Base-by-base conservation (phyloP, 2,329 filamentous ascomycete species). In the Colletotrichum phormii region DNA sequence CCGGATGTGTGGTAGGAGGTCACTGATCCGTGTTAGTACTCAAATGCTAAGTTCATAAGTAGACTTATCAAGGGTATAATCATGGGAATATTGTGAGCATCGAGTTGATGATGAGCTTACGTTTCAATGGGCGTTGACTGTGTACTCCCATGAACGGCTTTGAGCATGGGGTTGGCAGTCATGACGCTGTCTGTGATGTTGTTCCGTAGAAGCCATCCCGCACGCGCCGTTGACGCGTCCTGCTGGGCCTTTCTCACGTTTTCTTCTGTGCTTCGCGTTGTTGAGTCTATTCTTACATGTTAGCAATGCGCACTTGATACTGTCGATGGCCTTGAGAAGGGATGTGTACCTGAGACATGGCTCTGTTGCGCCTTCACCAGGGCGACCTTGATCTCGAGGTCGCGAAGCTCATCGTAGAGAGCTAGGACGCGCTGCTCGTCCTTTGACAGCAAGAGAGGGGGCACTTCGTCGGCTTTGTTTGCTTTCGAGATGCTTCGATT, bases 101-200 rank as follows among this genome's bases (percentile, higher is more conserved):
- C 24, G 12, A 58, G 29, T 9, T n/a, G 13, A 55, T 6, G 22
- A 31, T 51, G 18, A 24, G 29, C 81, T 51, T 86, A 94, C 94
- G 90, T 89, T 82, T 97, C 94, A 64, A 91, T 86, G 57, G 89
- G 89, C 2, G 90, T 89, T 22, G 90, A 88, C 72, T 89, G 87
- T 13, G 88, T 89, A 55, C 91, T 91, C 72, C 89, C 85, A 80
- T 97, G 94, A 51, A 96, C 90, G 7, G 94, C 92, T 78, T 93
- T 94, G 70, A 97, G 84, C 53, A 94, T 91, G 8, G 95, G 94
- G 77, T 94, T 92, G 69, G 91, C 91, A 76, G 90, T 90, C 75
- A 97, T 82, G 65, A 94, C 90, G 59, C 88, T 90, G 74, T 93
- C 90, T 26, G 92, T 86, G 26, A 94, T 91, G 73, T 90, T 90